Percentiles rank a stretch among this genome's conserved stretches.
Conservation (phyloP, 2,329 filamentous ascomycete species). For the Coniochaeta pulveracea region DNA sequence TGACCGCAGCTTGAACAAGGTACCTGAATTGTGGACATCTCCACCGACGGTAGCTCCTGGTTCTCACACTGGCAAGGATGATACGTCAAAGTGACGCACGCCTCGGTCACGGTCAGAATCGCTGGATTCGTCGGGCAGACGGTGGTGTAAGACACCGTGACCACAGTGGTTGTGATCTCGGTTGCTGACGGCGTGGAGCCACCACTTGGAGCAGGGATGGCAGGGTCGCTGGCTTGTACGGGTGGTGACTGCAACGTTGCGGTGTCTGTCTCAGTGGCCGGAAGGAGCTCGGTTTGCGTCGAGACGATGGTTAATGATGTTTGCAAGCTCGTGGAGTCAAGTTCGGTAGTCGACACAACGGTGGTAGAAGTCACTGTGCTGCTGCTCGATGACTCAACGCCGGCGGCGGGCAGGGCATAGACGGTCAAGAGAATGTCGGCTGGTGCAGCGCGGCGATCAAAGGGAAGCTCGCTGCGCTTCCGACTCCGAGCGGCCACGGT, state of each 20-base stretch:
- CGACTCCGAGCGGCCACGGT: neutral
- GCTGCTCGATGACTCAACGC: neutral
- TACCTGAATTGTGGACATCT: neutral
- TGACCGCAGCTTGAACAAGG: neutral
- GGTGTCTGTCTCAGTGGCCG: neutral
- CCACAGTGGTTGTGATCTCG: neutral
- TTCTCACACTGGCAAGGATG: neutral
- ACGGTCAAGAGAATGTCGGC: neutral
- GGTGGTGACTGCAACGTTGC: too few species aligned
- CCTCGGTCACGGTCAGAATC: neutral
- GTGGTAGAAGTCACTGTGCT: neutral
- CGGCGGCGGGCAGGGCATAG: neutral
- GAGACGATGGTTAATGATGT: too few species aligned
- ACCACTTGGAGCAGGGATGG: too few species aligned
- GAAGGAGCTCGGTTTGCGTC: neutral
- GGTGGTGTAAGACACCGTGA: neutral
- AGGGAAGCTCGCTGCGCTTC: neutral
- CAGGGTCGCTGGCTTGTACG: too few species aligned
- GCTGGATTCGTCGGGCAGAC: neutral
- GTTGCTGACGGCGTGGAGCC: neutral
- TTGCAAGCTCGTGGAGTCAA: too few species aligned
- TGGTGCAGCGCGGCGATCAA: slow-evolving; percentile 1
- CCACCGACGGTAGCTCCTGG: neutral
- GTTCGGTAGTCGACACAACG: neutral
- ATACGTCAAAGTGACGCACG: neutral